Evolutionary conservation across 257 asterid genomes (phyloP).

Genomic region (Cynanchum wilfordii): DNA sequence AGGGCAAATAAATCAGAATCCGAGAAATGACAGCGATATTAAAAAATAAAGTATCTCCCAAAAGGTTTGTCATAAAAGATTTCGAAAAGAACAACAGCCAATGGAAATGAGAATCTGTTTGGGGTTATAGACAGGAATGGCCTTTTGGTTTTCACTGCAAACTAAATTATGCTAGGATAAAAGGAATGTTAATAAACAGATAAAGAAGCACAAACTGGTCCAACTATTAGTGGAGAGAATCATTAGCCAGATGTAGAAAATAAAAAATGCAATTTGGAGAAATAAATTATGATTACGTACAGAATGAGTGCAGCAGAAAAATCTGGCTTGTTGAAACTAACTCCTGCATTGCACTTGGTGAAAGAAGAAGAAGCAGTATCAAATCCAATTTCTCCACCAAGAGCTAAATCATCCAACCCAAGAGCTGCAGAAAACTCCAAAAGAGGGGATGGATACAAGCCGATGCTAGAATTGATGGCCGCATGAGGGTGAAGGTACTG

Average conservation of each 20-base stretch:
- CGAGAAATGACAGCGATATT: background rate
- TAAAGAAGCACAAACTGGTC: background rate
- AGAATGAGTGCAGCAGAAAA: conserved; percentile 67
- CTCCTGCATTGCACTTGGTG: conserved; percentile 71
- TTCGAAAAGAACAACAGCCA: background rate
- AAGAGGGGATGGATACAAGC: conserved; percentile 69
- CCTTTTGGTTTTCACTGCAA: background rate
- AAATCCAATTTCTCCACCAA: conserved; percentile 77
- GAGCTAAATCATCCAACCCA: conserved; percentile 55
- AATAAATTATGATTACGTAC: conserved; percentile 34
- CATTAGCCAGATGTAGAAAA: background rate
- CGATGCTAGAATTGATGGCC: conserved; percentile 73
- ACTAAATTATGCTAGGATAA: background rate
- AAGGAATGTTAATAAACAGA: background rate
- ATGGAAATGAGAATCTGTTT: background rate
- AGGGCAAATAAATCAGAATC: background rate
- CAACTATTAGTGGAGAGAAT: background rate
- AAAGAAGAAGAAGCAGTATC: conserved; percentile 71
- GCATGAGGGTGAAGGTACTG: conserved; percentile 62
- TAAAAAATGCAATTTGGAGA: conserved; percentile 4
- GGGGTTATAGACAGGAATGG: background rate
- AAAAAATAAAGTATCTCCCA: background rate
- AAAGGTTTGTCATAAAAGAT: background rate
- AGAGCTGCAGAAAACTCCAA: conserved; percentile 71
- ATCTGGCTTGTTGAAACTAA: conserved; percentile 70